Base-by-base conservation (phyloP, 176 grass and related monocot species). In the Triticum dicoccoides region DNA sequence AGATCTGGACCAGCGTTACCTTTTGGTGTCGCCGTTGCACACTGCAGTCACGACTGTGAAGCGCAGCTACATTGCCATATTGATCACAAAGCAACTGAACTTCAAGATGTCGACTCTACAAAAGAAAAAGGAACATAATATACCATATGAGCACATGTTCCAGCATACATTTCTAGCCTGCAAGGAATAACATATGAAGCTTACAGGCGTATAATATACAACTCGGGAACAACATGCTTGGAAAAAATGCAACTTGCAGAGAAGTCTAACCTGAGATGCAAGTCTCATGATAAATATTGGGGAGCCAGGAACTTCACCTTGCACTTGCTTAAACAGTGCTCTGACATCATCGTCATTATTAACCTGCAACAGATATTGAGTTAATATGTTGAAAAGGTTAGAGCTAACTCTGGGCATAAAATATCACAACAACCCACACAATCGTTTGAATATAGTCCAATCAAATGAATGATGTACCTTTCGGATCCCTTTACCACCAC, bases 261-360 rank as follows among this genome's bases (percentile, higher is more conserved):
- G 73, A 82, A 65, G 67, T 15, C 86, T 80, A 79, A 99, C 97
- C 97, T 99, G 94, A 73, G 94, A 88, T 89, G 97, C 94, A 84
- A 99, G 79, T 79, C 89, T 94, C 97, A 99, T 99, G 88, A 99
- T 94, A 85, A 99, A 99, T 90, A 99, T 99, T 87, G 97, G 97
- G 25, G 94, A 99, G 24, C 97, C 94, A 24, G 97, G 92, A 87
- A 96, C 97, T 93, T 99, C 97, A 77, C 97, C 97, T 91, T 99
- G 97, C 29, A 99, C 97, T 96, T 99, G 97, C 83, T 96, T 96
- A 87, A 99, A 99, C 72, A 99, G 70, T 79, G 94, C 87, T 89
- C 90, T 90, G 77, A 94, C 97, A 61, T 99, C 94, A 58, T 96
- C 97, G 80, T 99, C 97, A 93, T 99, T 99, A 89, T 91, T 91